These are phyloP conservation scores for Solanum pimpinellifolium DNA, from an alignment of 257 asterid genomes.

Conservation along the genomic window DNA sequence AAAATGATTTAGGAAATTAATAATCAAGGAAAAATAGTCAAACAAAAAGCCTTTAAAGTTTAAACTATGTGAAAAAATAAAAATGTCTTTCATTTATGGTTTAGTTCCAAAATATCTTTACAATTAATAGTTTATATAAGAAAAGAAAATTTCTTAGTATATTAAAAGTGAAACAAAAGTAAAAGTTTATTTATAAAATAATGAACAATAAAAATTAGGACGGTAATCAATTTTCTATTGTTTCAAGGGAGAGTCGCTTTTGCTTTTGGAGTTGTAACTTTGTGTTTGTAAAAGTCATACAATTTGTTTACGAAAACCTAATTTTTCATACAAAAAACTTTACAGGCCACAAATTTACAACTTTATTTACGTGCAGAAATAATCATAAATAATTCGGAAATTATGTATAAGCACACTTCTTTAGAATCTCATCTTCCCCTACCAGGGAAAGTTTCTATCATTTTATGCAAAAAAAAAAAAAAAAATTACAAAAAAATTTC, in stretches of 20 bases:
- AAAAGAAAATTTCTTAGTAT: too few relatives aligned
- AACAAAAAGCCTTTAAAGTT: too few relatives aligned
- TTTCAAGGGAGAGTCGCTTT: not conserved
- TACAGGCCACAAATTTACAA: conserved; percentile 3
- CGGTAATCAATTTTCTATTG: not conserved
- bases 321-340: conserved; percentile 4
- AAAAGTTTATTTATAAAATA: too few relatives aligned
- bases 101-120: accelerated
- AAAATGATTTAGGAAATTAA: too few relatives aligned
- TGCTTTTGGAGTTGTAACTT: conserved; percentile 1
- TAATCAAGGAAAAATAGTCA: too few relatives aligned
- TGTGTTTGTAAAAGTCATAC: not conserved
- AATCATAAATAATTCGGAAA: not conserved
- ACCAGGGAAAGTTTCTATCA: not conserved
- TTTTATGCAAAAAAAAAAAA: too few relatives aligned
- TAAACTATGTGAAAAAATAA: too few relatives aligned
- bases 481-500: not conserved
- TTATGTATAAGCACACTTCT: not conserved
- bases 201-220: too few relatives aligned
- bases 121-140: too few relatives aligned
- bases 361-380: not conserved
- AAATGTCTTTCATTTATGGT: too few relatives aligned
- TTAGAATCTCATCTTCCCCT: not conserved
- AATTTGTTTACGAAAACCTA: conserved; percentile 4
- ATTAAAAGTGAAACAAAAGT: not conserved